Evolutionary conservation across 768 basidiomycete species (phyloP), one percentile per base, ranked within the genome.

Genomic region (Leucocoprinus sp.): DNA sequence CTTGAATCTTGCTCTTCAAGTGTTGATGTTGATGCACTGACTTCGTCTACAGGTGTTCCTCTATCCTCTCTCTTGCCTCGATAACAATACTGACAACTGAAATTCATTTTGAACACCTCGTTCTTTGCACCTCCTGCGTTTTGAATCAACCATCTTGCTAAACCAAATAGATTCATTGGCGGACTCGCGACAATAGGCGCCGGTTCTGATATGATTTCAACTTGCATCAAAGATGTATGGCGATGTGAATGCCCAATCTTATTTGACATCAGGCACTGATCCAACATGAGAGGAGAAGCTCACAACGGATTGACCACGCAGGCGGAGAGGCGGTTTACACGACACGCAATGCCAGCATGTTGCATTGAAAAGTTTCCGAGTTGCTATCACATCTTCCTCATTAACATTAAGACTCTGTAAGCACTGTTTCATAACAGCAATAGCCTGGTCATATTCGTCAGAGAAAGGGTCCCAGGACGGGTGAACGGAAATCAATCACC

Each of bases 221-320:
- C 52, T 15, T 64, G 37, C 71, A 76, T 76, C 6, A 33, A 39
- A 2, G 61, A 54, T 0, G 76, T 69, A 51, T 85, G 83, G n/a
- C 83, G 72, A 50, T 79, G 76, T 33, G 70, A 71, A 56, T 85
- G 83, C 0, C 76, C 75, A 26, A 73, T 60, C 82, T 84, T 29
- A 9, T 7, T 29, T 36, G 11, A 37, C 8, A 2, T 31, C 9
- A 39, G 22, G 2, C 6, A 40, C 41, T 26, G 34, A 29, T 42
- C 11, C 5, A 6, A 37, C 23, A 8, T 15, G 14, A 9, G 2
- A 17, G 31, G 49, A 5, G 26, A 3, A 15, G 55, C 74, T 43
- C 53, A 79, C 82, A 24, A 82, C 61, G 40, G 56, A 67, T 4
- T 60, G 53, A 28, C 70, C 64, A 43, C 66, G 64, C 66, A 85